Conservation (phyloP, 768 basidiomycete species). For the Hebeloma cylindrosporum region DNA sequence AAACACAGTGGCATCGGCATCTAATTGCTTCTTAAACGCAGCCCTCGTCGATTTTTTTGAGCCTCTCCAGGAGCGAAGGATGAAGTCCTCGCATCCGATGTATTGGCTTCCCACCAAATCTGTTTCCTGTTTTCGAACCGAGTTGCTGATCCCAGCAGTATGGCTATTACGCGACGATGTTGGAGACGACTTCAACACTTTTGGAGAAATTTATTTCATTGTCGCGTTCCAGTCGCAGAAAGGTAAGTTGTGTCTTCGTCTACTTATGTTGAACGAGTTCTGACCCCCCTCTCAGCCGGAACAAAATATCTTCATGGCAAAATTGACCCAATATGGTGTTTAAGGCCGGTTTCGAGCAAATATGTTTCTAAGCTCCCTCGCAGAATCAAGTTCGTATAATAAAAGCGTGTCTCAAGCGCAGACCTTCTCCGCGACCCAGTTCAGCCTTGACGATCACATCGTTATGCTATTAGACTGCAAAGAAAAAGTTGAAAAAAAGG, state of each 20-base stretch:
- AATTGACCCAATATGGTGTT: slow-evolving; percentile 74
- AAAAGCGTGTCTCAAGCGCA: slow-evolving; percentile 35
- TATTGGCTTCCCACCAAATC: slow-evolving; percentile 61
- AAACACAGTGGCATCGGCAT: not conserved
- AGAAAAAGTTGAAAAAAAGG: too few species aligned
- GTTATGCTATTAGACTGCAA: slow-evolving; percentile 81
- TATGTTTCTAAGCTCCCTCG: slow-evolving; percentile 86
- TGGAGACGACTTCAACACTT: slow-evolving; percentile 51
- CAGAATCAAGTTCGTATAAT: slow-evolving; percentile 73
- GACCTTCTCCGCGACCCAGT: slow-evolving; percentile 37
- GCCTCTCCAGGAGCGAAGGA: slow-evolving; percentile 30
- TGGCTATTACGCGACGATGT: slow-evolving; percentile 64
- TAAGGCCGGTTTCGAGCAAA: slow-evolving; percentile 80
- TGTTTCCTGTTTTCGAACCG: not conserved
- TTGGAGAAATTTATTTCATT: slow-evolving; percentile 58
- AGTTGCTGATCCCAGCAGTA: slow-evolving; percentile 38
- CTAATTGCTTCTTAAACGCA: slow-evolving; percentile 19
- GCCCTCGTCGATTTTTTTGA: slow-evolving; percentile 46
- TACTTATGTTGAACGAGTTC: not conserved
- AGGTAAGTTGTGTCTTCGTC: slow-evolving; percentile 38
- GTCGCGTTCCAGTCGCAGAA: slow-evolving; percentile 55
- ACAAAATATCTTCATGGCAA: slow-evolving; percentile 72
- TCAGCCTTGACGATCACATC: slow-evolving; percentile 71
- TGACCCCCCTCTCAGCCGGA: slow-evolving; percentile 52
- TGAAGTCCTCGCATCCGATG: slow-evolving; percentile 58